Percentiles rank a stretch among this genome's conserved stretches.
Conservation (phyloP, 257 asterid genomes). For the Gentiana straminea region DNA sequence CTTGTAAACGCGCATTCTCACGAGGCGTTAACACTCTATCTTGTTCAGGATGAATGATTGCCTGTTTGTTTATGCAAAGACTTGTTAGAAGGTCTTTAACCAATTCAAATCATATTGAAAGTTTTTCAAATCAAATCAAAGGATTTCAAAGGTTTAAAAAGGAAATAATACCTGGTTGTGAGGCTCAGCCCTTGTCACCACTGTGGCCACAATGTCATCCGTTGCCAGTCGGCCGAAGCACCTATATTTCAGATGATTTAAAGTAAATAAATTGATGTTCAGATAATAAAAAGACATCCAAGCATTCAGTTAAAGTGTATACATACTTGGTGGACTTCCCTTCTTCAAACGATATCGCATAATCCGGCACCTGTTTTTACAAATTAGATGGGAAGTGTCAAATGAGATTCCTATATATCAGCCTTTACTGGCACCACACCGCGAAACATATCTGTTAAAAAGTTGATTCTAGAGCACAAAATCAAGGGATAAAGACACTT, state of each 20-base stretch:
- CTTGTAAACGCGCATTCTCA: constrained; percentile 89
- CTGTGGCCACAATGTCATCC: constrained; percentile 91
- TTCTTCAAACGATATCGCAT: constrained; percentile 45
- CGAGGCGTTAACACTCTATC: constrained; percentile 72
- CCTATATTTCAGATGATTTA: constrained; percentile 20
- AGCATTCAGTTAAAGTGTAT: not conserved
- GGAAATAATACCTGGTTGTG: constrained; percentile 52
- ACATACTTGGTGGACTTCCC: constrained; percentile 67
- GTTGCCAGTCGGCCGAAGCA: constrained; percentile 91
- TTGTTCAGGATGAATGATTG: constrained; percentile 56
- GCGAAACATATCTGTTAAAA: too few relatives aligned
- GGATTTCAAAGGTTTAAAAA: too few relatives aligned
- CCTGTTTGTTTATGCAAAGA: constrained; percentile 16
- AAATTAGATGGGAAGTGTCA: not conserved
- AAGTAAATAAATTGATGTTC: not conserved
- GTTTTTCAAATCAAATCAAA: too few relatives aligned
- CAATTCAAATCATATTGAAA: too few relatives aligned
- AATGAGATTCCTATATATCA: not conserved
- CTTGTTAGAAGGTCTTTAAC: not conserved
- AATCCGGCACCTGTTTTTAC: constrained; percentile 59
- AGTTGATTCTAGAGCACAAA: too few relatives aligned
- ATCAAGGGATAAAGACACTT: too few relatives aligned
- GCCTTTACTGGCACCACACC: too few relatives aligned
- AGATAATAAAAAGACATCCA: too few relatives aligned
- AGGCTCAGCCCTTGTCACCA: constrained; percentile 83